These are phyloP conservation scores for Acanthamoeba castellanii DNA, from an alignment of 208 protist species.

Conservation along the genomic window DNA sequence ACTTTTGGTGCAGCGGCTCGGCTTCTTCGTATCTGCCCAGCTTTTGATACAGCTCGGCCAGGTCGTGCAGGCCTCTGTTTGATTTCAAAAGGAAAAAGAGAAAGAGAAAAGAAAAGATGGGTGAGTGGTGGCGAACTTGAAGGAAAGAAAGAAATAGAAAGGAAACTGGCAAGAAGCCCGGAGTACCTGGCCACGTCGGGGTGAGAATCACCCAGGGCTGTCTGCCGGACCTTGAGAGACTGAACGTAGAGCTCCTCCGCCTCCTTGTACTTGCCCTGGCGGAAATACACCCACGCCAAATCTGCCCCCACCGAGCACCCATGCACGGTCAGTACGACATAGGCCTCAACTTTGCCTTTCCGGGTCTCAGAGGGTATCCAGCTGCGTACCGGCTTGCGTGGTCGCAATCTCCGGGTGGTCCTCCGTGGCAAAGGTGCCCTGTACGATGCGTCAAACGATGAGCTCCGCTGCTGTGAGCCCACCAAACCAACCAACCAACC, in stretches of 20 bases:
- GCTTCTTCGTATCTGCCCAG: conserved; percentile 66
- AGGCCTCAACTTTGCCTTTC: no score
- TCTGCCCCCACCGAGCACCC: neutral
- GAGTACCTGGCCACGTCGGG: conserved; percentile 66
- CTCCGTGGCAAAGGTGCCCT: conserved; percentile 59
- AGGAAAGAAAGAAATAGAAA: neutral
- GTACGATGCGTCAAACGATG: neutral
- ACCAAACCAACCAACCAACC: neutral
- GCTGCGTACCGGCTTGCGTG: conserved; percentile 40
- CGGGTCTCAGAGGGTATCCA: neutral
- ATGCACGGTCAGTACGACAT: neutral
- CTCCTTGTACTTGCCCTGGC: conserved; percentile 73
- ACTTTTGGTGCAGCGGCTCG: conserved; percentile 70
- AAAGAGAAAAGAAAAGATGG: neutral
- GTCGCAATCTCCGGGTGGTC: conserved; percentile 72
- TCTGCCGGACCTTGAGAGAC: conserved; percentile 66
- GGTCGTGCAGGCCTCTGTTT: conserved; percentile 62
- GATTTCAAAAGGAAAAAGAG: neutral
- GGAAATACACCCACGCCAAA: conserved; percentile 73
- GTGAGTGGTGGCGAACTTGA: neutral
- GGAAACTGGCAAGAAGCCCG: no score
- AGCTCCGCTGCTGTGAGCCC: no score
- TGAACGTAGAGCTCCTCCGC: conserved; percentile 64
- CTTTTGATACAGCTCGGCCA: conserved; percentile 74
- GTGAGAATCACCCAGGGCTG: conserved; percentile 27